Percentiles rank a stretch among this genome's conserved stretches.
phyloP scores from a whole-genome alignment of 1,139 yeast species.

The Geotrichum macrosporum region DNA sequence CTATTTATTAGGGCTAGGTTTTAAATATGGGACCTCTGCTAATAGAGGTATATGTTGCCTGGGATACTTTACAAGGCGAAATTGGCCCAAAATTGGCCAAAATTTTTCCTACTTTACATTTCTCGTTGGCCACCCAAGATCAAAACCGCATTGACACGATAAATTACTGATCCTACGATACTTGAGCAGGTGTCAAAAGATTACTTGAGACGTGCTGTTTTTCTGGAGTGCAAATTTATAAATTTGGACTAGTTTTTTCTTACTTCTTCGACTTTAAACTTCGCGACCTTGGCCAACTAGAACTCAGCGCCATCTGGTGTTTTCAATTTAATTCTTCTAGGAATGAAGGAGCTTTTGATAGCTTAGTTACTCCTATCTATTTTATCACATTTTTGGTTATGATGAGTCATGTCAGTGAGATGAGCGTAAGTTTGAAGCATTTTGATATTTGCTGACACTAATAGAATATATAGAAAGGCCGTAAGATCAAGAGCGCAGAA shows the following conservation, averaged over 20 bases:
- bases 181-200: too few species aligned
- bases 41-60: not conserved
- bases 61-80: not conserved
- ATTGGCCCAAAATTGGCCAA: too few species aligned
- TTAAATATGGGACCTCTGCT: not conserved
- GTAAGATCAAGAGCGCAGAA: constrained; percentile 1
- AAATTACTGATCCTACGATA: not conserved
- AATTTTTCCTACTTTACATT: not conserved
- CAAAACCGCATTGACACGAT: too few species aligned
- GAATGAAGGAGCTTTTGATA: not conserved
- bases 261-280: too few species aligned
- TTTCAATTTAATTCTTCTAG: too few species aligned
- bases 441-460: not conserved
- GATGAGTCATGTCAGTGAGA: not conserved
- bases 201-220: not conserved
- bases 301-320: too few species aligned
- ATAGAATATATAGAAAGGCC: not conserved
- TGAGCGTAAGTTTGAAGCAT: not conserved
- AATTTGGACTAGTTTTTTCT: not conserved
- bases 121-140: not conserved
- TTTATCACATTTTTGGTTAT: not conserved
- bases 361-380: not conserved
- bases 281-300: too few species aligned
- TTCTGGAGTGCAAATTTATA: not conserved
- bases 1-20: not conserved